Evolutionary conservation across 257 asterid genomes (phyloP), one percentile per base, ranked within the genome.

Genomic region (Capsicum baccatum): DNA sequence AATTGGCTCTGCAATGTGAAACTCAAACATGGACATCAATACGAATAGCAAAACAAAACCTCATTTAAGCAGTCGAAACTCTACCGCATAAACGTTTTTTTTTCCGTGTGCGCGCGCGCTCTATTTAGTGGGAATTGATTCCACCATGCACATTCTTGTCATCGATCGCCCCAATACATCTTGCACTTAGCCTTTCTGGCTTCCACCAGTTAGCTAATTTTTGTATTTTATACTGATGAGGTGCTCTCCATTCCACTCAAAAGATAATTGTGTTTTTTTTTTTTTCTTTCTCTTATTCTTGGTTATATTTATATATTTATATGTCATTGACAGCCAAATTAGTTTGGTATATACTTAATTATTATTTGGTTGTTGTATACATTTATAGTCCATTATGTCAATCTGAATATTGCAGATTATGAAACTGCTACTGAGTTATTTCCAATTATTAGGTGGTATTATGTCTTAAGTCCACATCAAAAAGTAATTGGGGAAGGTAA

Each of bases 121-220:
- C 47, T 21, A 26, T 76, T 48, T 52, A 76, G 60, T 76, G 81
- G 81, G 48, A 52, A 52, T 4, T 76, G 81, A 76, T 76, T 76
- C 81, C 48, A 52, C 63, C 81, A 26, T 26, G 63, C 81, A 76
- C 26, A 70, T 69, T 69, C 79, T 69, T 39, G 55, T 69, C 52
- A 14, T 8, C 13, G 14, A 54, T 54, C 79, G 14, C 7, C 15
- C 79, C 33, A 69, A 69, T 39, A 39, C 79, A 69, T 42, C 52
- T 70, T 70, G 56, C 57, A 17, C 57, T 39, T 35, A 68, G 78
- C 54, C 78, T 39, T 68, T 68, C 26, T 68, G 78, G 26, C 54
- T 52, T 74, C 62, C 39, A 50, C 62, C 60, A 50, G 52, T 12
- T 48, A 48, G 19, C 62, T 74, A 16, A 21, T 21, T 74, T 19